Percentiles rank a stretch among this genome's conserved stretches.
phyloP scores from a whole-genome alignment of 148 eudicot genomes.

The Oxyria digyna region DNA sequence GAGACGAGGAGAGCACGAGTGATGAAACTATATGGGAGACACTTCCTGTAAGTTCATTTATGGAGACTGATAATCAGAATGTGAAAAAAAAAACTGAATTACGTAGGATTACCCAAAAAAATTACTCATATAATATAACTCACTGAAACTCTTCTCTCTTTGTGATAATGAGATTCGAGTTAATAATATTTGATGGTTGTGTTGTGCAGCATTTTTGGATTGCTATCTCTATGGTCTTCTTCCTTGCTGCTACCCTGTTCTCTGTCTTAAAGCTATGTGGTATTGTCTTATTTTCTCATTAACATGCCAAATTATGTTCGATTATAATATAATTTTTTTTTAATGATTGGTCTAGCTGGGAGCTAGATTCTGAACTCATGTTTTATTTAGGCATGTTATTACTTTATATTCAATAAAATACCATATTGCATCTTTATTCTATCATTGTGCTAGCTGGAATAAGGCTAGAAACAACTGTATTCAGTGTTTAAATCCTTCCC shows the following conservation, averaged over 20 bases:
- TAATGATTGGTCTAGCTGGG: neutral
- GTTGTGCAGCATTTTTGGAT: constrained; percentile 73
- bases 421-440: neutral
- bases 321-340: neutral
- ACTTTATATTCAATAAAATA: neutral
- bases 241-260: constrained; percentile 65
- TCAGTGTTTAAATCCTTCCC: neutral
- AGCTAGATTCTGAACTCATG: neutral
- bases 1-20: constrained; percentile 84
- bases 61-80: neutral
- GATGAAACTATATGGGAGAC: constrained; percentile 98
- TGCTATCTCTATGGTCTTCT: constrained; percentile 84
- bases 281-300: constrained; percentile 15
- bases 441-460: neutral
- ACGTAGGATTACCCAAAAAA: neutral
- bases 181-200: constrained; percentile 13
- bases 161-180: neutral
- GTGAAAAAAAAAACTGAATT: neutral
- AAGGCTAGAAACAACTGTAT: neutral
- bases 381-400: neutral
- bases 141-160: neutral
- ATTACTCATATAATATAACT: no score
- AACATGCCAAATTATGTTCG: neutral
- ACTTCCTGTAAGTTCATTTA: constrained; percentile 63
- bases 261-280: constrained; percentile 65